These are phyloP conservation scores for Malassezia equina DNA, from an alignment of 1,284 basidiomycete species.

Conservation along the genomic window DNA sequence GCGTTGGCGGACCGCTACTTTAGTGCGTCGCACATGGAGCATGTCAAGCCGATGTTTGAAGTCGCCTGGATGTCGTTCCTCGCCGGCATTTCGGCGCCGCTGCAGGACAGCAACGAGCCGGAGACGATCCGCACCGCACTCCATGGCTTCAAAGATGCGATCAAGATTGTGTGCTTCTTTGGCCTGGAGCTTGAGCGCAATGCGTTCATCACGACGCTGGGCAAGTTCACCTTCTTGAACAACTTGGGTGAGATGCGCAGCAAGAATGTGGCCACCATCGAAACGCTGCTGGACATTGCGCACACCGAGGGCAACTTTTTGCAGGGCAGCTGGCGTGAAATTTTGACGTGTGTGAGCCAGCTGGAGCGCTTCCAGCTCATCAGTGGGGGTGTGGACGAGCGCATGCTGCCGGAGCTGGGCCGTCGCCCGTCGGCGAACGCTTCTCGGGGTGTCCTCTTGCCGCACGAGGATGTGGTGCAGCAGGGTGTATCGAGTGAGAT, in stretches of 20 bases:
- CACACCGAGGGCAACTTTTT: constrained; percentile 47
- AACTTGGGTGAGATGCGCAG: constrained; percentile 48
- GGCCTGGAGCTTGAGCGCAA: constrained; percentile 46
- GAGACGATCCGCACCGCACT: constrained; percentile 40
- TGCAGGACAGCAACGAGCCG: constrained; percentile 43
- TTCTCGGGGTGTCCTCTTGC: constrained; percentile 46
- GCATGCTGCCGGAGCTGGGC: constrained; percentile 66
- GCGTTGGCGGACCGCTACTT: constrained; percentile 46
- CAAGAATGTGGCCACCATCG: constrained; percentile 48
- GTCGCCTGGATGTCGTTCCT: constrained; percentile 49
- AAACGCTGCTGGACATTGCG: constrained; percentile 44
- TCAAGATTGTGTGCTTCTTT: constrained; percentile 46
- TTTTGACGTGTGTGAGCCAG: constrained; percentile 46
- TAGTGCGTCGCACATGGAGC: constrained; percentile 47
- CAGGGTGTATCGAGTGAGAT: constrained; percentile 96
- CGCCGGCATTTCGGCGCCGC: constrained; percentile 42
- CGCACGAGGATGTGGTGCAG: constrained; percentile 82
- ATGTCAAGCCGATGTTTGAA: constrained; percentile 48
- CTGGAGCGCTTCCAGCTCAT: constrained; percentile 48
- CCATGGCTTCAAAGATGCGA: constrained; percentile 44
- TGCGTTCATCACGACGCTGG: constrained; percentile 47
- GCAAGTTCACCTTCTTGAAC: constrained; percentile 48
- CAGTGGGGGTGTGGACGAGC: constrained; percentile 48
- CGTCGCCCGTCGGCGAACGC: constrained; percentile 51
- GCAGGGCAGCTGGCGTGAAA: constrained; percentile 46